Percentiles rank a stretch among this genome's conserved stretches.
phyloP scores from a whole-genome alignment of 176 grass and related monocot genomes.

The Pontederia crassipes region DNA sequence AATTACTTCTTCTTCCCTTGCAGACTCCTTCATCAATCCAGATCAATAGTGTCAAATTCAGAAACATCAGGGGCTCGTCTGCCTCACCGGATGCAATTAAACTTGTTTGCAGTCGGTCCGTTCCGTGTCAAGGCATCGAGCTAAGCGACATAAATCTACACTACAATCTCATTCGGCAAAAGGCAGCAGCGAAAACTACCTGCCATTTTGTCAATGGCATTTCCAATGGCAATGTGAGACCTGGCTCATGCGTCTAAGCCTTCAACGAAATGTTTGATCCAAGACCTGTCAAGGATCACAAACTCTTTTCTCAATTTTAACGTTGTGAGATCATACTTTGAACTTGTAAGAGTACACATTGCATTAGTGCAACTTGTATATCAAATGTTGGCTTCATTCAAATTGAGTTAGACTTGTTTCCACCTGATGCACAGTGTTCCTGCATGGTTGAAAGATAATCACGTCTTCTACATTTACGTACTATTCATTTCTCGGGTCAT shows the following conservation, averaged over 20 bases:
- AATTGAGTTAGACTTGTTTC: too few species aligned
- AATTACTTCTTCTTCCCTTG: not conserved
- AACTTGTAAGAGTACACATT: too few species aligned
- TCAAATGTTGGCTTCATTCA: too few species aligned
- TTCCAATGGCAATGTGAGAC: slow-evolving; percentile 21
- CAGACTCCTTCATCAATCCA: slow-evolving; percentile 33
- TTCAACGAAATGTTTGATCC: not conserved
- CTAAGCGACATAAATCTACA: slow-evolving; percentile 39
- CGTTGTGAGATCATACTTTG: too few species aligned
- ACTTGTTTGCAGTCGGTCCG: slow-evolving; percentile 40
- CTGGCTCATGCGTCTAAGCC: not conserved
- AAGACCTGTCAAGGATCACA: too few species aligned
- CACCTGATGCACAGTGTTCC: too few species aligned
- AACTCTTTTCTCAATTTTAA: too few species aligned
- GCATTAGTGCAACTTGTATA: too few species aligned
- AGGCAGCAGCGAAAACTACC: not conserved
- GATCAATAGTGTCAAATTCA: slow-evolving; percentile 32
- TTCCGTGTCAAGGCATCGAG: slow-evolving; percentile 48
- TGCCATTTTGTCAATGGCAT: slow-evolving; percentile 20
- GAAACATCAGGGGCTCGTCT: slow-evolving; percentile 48
- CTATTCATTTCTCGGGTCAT: too few species aligned
- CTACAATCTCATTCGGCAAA: not conserved
- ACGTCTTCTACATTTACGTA: too few species aligned
- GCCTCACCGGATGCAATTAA: slow-evolving; percentile 34
- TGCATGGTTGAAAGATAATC: too few species aligned